Evolutionary conservation across 2,329 filamentous ascomycete species (phyloP), one percentile per base, ranked within the genome.

Genomic region (Sarocladium kiliense): DNA sequence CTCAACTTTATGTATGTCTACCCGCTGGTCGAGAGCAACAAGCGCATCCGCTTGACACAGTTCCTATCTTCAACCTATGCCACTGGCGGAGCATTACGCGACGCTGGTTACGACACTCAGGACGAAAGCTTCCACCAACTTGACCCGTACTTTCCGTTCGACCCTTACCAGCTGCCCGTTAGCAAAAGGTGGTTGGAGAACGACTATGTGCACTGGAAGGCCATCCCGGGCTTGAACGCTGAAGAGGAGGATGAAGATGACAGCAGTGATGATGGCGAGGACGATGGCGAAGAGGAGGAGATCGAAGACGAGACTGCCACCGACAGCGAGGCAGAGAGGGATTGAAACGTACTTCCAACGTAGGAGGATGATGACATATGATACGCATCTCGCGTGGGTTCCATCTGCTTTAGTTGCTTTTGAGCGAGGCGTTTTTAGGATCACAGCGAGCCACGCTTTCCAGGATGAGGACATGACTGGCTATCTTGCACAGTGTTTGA

Each of bases 141-240:
- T 1, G 92, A 97, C 62, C 89, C 91, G 0, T 97, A 96, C 69
- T 99, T 97, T 65, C 94, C 94, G 0, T 99, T 99, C 65, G 94
- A 99, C 67, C 95, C 95, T 2, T 99, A 97, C 69, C 88, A 93
- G 64, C 76, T 99, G 51, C 92, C 92, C 1, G 77, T 85, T 61
- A 97, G 92, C 69, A 91, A 89, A 70, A 81, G 85, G 57, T 97
- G 94, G 95, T 74, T 99, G 12, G 87, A 91, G 59, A 80, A 82
- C 19, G 88, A 95, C 66, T 97, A 96, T 65, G 80, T 93, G 27
- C 78, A 86, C 53, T 97, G 91, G 89, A 82, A 83, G 59, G 81
- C 85, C 4, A 82, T 95, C 34, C 84, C 85, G 1, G 89, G 88
- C 0, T 71, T 91, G 11, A 80, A 86, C 57, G 78, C 78, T 23